Evolutionary conservation across 2,329 filamentous ascomycete genomes (phyloP).

Genomic region (Botrytis pseudocinerea): DNA sequence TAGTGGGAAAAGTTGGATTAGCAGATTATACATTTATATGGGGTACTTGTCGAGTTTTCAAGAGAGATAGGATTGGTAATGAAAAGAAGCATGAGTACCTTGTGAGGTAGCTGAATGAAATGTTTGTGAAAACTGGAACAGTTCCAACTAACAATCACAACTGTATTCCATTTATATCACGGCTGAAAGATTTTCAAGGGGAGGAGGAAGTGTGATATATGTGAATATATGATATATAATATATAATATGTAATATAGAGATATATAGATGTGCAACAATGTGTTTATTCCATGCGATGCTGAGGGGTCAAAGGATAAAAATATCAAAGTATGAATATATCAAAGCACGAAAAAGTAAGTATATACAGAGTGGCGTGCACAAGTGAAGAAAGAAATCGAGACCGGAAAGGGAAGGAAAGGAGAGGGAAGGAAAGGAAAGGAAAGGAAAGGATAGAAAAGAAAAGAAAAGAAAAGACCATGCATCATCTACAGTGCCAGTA

Average conservation of each 20-base stretch:
- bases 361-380: no score
- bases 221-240: neutral
- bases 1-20: conserved; percentile 6
- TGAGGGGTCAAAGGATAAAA: neutral
- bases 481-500: no score
- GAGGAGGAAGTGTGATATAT: neutral
- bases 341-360: neutral
- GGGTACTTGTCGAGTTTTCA: conserved; percentile 1
- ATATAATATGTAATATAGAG: no score
- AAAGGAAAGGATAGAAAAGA: neutral
- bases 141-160: neutral
- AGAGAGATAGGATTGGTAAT: conserved; percentile 9
- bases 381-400: neutral
- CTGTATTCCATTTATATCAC: neutral
- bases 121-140: neutral
- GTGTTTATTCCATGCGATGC: neutral
- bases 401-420: neutral
- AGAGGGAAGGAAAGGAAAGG: neutral
- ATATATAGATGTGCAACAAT: neutral
- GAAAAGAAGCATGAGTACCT: conserved; percentile 7
- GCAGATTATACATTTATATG: neutral
- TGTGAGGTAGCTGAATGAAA: neutral
- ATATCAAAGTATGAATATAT: neutral
- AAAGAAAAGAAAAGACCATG: neutral
- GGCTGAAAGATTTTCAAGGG: neutral